Evolutionary conservation across 73 alveolate species (phyloP).

Genomic region (Paraurostyla sp.): DNA sequence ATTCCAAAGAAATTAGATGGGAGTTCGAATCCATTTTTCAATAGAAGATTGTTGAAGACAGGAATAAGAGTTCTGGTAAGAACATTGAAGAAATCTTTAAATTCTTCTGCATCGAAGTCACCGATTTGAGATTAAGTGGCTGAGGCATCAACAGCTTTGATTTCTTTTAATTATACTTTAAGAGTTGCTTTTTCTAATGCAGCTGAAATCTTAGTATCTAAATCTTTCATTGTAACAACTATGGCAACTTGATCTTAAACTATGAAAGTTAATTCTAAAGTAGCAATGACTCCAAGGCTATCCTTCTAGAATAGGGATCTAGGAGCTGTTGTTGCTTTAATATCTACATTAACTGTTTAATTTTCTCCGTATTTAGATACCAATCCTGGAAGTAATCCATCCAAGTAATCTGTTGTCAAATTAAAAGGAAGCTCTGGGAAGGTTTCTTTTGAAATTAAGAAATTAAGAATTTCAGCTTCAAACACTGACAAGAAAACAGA

Average conservation of each 20-base stretch:
- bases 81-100: constrained; percentile 5
- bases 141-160: not conserved
- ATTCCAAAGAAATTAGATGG: not conserved
- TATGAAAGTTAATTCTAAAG: not conserved
- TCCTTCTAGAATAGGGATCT: not conserved
- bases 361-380: constrained; percentile 35
- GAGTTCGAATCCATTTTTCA: not conserved
- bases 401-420: constrained; percentile 48
- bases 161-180: not conserved
- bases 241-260: not conserved
- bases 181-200: not conserved
- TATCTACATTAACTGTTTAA: not conserved
- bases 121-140: not conserved
- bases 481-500: not conserved
- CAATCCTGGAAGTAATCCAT: constrained; percentile 44
- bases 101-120: not conserved
- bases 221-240: not conserved
- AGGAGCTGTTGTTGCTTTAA: constrained; percentile 2
- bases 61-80: not conserved
- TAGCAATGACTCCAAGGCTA: not conserved
- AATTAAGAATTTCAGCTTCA: not conserved
- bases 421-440: not conserved
- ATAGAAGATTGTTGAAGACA: not conserved
- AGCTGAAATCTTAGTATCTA: not conserved
- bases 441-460: not conserved